Evolutionary conservation across 2,329 filamentous ascomycete genomes (phyloP).

Genomic region (Polychaeton citri): DNA sequence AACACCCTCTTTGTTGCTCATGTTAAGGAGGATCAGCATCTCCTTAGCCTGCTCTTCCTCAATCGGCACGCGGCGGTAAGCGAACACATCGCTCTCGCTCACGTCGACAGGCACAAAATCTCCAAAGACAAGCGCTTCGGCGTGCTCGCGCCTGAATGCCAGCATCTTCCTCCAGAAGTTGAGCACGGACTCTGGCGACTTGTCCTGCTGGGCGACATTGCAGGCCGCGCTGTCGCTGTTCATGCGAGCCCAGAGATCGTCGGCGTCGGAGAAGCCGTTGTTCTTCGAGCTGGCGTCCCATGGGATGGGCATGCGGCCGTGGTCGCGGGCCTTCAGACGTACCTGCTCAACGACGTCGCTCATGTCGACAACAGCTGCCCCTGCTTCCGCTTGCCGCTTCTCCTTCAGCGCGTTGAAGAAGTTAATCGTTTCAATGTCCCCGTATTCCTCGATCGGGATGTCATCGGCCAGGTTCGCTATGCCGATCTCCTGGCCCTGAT

Average conservation of each 20-base stretch:
- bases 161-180: slow-evolving; percentile 40
- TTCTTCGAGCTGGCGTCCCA: slow-evolving; percentile 45
- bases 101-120: no score
- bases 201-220: slow-evolving; percentile 46
- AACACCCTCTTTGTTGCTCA: no score
- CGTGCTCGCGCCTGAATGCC: no score
- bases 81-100: no score
- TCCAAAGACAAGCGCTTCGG: no score
- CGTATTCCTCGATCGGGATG: slow-evolving; percentile 49
- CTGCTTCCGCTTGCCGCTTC: no score
- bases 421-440: slow-evolving; percentile 46
- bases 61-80: no score
- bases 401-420: slow-evolving; percentile 34
- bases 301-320: slow-evolving; percentile 56
- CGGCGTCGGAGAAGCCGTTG: slow-evolving; percentile 41
- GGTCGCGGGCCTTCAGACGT: slow-evolving; percentile 50
- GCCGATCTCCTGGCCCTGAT: slow-evolving; percentile 54
- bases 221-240: slow-evolving; percentile 46
- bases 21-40: no score
- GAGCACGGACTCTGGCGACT: slow-evolving; percentile 37
- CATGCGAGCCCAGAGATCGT: slow-evolving; percentile 54
- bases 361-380: slow-evolving; percentile 23
- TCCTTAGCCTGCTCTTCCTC: no score
- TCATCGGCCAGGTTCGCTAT: slow-evolving; percentile 47
- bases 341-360: slow-evolving; percentile 35